These are phyloP conservation scores for Xylaria hypoxylon DNA, from an alignment of 2,329 filamentous ascomycete genomes.

Conservation along the genomic window DNA sequence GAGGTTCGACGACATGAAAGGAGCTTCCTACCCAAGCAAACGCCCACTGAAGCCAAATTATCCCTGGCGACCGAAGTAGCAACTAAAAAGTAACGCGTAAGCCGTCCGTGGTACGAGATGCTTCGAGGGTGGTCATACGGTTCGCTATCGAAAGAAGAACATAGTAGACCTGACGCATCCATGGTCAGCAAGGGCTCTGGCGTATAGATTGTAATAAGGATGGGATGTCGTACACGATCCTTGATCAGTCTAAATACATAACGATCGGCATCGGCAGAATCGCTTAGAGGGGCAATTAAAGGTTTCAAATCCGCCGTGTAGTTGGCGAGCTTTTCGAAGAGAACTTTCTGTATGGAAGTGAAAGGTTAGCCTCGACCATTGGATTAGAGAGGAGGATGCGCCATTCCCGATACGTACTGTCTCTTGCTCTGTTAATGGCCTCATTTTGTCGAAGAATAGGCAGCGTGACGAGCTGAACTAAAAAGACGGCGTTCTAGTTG, in stretches of 20 bases:
- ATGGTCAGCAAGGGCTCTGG: slow-evolving; percentile 14
- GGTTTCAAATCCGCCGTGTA: slow-evolving; percentile 91
- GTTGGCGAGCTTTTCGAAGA: slow-evolving; percentile 93
- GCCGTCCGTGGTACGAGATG: neutral
- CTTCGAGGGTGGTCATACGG: slow-evolving; percentile 45
- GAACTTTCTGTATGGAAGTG: slow-evolving; percentile 63
- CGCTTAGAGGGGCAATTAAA: slow-evolving; percentile 79
- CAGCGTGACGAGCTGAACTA: neutral
- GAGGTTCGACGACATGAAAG: slow-evolving; percentile 25
- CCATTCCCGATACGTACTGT: slow-evolving; percentile 31
- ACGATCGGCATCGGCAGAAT: slow-evolving; percentile 76
- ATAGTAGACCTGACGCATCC: slow-evolving; percentile 77
- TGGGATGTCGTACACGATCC: slow-evolving; percentile 56
- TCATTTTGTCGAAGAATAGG: slow-evolving; percentile 36
- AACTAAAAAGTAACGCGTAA: slow-evolving; percentile 53
- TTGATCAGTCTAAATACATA: slow-evolving; percentile 88
- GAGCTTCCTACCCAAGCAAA: slow-evolving; percentile 72
- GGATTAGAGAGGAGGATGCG: neutral
- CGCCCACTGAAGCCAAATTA: slow-evolving; percentile 87
- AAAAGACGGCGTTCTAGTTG: slow-evolving; percentile 3
- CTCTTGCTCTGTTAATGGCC: slow-evolving; percentile 76
- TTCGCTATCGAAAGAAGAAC: slow-evolving; percentile 91
- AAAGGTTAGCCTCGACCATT: slow-evolving; percentile 1
- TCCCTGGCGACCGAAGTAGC: slow-evolving; percentile 87
- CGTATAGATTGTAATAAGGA: neutral